Conservation (phyloP, 208 protist species). For the Leishmania guyanensis region DNA sequence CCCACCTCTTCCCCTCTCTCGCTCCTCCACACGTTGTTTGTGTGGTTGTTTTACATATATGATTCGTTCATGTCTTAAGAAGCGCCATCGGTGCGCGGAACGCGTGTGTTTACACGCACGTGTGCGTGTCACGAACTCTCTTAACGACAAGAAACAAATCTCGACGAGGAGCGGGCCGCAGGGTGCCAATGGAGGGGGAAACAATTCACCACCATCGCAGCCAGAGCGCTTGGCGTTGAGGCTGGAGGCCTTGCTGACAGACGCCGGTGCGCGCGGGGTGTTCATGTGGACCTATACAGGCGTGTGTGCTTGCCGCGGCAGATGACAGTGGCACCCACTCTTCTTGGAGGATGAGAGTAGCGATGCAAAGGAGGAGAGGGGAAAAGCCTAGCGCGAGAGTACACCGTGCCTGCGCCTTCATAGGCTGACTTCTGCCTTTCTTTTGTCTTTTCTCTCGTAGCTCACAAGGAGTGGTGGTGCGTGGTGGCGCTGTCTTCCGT, state of each 20-base stretch:
- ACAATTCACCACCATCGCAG: background rate
- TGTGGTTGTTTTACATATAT: background rate
- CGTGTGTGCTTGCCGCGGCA: background rate
- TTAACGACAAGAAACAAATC: no score
- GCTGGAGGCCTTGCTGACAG: background rate
- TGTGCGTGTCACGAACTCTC: background rate
- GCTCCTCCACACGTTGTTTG: background rate
- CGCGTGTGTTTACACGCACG: background rate
- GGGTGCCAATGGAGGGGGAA: background rate
- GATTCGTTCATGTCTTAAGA: background rate
- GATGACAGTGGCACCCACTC: background rate
- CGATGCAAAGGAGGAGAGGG: background rate
- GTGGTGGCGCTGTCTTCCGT: background rate
- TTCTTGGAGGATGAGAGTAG: background rate
- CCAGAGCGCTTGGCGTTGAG: background rate
- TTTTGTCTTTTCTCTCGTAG: background rate
- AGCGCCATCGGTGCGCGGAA: background rate
- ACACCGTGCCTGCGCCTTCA: background rate
- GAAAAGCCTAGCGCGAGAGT: background rate
- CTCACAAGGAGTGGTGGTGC: background rate
- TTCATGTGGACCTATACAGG: background rate
- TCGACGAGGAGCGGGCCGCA: background rate
- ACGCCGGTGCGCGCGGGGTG: background rate
- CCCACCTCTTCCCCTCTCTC: background rate
- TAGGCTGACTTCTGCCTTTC: background rate